Percentiles rank a stretch among this genome's conserved stretches.
Evolutionary conservation across 768 basidiomycete genomes (phyloP).

Genomic region (Calocera viscosa): DNA sequence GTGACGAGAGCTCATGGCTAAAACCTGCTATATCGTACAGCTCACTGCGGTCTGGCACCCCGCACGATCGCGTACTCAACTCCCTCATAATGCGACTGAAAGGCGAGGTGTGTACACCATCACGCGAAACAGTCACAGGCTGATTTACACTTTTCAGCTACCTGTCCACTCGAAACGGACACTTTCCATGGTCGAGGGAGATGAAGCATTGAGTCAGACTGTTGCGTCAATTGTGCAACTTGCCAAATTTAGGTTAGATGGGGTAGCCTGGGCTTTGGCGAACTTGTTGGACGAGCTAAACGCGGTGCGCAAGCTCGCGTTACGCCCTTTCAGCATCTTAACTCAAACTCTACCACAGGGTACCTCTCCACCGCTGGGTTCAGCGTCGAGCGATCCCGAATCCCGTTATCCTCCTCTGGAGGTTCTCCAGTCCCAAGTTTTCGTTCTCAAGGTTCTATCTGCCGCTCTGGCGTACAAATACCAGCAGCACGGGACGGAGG

Average conservation of each 20-base stretch:
- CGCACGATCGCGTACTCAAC: neutral
- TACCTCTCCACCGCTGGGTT: slow-evolving; percentile 17
- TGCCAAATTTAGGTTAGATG: slow-evolving; percentile 60
- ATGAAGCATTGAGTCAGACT: slow-evolving; percentile 60
- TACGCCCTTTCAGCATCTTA: slow-evolving; percentile 14
- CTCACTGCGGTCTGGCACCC: neutral
- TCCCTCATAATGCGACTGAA: slow-evolving; percentile 4
- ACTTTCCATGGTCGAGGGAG: slow-evolving; percentile 60
- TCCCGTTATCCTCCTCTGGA: slow-evolving; percentile 46
- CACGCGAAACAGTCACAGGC: neutral
- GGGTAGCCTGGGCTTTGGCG: slow-evolving; percentile 65
- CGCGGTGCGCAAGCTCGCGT: slow-evolving; percentile 38
- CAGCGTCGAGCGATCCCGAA: neutral
- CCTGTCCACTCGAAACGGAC: slow-evolving; percentile 72
- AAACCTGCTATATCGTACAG: neutral
- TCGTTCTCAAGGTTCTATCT: slow-evolving; percentile 68
- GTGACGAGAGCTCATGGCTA: neutral
- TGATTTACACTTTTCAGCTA: slow-evolving; percentile 37
- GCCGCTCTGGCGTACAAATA: slow-evolving; percentile 69
- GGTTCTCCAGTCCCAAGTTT: slow-evolving; percentile 74
- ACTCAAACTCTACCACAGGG: slow-evolving; percentile 3
- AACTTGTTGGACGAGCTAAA: slow-evolving; percentile 66
- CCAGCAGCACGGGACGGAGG: slow-evolving; percentile 24
- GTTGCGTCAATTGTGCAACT: slow-evolving; percentile 72
- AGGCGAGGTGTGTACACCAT: neutral